Percentiles rank a stretch among this genome's conserved stretches.
Evolutionary conservation across 345 rosid genomes (phyloP).

Genomic region (Cardamine occulta): DNA sequence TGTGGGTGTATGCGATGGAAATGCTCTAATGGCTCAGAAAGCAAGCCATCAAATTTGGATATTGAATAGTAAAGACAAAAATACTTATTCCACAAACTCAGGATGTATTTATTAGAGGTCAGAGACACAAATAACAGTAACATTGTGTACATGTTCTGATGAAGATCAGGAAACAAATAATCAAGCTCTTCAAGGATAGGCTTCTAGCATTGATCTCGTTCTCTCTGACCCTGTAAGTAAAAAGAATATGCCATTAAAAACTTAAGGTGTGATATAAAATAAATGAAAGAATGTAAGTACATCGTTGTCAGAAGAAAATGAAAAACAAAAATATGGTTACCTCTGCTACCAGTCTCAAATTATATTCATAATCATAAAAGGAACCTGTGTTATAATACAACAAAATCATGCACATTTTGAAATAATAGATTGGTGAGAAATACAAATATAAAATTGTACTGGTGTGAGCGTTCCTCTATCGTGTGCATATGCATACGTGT

Average conservation of each 20-base stretch:
- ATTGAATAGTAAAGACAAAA: not conserved
- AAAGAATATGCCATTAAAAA: not conserved
- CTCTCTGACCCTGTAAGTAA: conserved; percentile 68
- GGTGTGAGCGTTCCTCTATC: not conserved
- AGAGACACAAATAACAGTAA: conserved; percentile 18
- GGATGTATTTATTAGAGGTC: not conserved
- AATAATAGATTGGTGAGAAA: conserved; percentile 5
- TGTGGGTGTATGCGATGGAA: too few species aligned
- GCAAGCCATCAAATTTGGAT: conserved; percentile 11
- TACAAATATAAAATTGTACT: conserved; percentile 7
- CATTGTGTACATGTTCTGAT: conserved; percentile 54
- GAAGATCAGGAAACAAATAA: conserved; percentile 74
- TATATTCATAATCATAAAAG: conserved; percentile 88
- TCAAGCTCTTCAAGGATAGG: conserved; percentile 93
- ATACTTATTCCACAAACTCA: not conserved
- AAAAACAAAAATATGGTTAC: too few species aligned
- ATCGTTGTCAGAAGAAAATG: conserved; percentile 45
- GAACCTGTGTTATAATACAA: conserved; percentile 63
- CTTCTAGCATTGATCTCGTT: conserved; percentile 88
- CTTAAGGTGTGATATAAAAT: not conserved
- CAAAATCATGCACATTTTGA: conserved; percentile 19
- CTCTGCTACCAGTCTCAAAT: conserved; percentile 86
- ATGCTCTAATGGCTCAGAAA: not conserved
- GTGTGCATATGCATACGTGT: not conserved
- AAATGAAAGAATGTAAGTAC: conserved; percentile 41